Percentiles rank a stretch among this genome's conserved stretches.
phyloP scores from a whole-genome alignment of 2,329 filamentous ascomycete genomes.

The Didymella lethalis region DNA sequence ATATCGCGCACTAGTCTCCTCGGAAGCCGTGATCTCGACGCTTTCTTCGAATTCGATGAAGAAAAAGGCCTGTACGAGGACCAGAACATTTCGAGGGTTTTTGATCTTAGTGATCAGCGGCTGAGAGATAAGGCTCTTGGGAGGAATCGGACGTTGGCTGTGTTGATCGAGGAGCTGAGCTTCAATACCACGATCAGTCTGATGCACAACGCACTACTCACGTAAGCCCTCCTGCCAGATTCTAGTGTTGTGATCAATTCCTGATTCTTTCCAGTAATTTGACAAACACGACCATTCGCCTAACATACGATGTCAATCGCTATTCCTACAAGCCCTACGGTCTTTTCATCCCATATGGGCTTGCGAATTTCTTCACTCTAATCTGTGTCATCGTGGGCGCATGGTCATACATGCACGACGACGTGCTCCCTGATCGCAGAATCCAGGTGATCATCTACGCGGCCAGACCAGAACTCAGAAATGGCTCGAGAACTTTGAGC shows the following conservation, averaged over 20 bases:
- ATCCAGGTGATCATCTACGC: constrained; percentile 6
- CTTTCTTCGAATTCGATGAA: neutral
- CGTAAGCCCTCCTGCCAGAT: constrained; percentile 15
- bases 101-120: neutral
- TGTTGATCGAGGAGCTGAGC: constrained; percentile 28
- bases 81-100: neutral
- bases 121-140: constrained; percentile 23
- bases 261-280: neutral
- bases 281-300: neutral
- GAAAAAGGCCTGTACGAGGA: neutral
- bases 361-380: constrained; percentile 1
- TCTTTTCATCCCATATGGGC: constrained; percentile 2
- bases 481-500: neutral
- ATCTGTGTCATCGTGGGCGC: neutral
- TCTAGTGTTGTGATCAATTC: neutral
- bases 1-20: constrained; percentile 17
- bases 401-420: neutral
- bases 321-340: constrained; percentile 1
- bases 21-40: neutral
- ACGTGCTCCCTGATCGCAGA: neutral
- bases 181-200: constrained; percentile 27
- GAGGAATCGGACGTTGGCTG: constrained; percentile 24
- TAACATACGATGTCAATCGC: constrained; percentile 1
- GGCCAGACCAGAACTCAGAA: neutral
- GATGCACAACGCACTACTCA: constrained; percentile 21